Evolutionary conservation across 768 basidiomycete species (phyloP).

Genomic region (Pulveroboletus ravenelii): DNA sequence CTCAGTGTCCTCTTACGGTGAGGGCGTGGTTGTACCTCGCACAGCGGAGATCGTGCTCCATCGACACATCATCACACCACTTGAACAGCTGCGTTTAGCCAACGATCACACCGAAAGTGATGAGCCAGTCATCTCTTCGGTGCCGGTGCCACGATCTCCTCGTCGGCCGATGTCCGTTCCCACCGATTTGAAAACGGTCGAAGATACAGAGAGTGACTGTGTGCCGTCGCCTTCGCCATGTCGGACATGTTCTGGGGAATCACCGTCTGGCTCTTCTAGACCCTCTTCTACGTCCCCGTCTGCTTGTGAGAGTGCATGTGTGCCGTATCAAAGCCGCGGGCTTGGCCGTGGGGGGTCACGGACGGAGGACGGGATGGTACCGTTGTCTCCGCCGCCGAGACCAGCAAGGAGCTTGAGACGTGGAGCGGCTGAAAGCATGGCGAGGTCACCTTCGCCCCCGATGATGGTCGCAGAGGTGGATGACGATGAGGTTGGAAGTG

Average conservation of each 20-base stretch:
- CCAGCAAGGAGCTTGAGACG: slow-evolving; percentile 15
- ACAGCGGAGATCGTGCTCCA: slow-evolving; percentile 31
- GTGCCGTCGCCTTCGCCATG: slow-evolving; percentile 10
- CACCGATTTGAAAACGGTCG: slow-evolving; percentile 1
- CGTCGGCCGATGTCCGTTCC: slow-evolving; percentile 21
- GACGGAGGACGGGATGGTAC: slow-evolving; percentile 19
- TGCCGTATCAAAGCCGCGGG: slow-evolving; percentile 30
- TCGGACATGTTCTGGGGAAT: slow-evolving; percentile 10
- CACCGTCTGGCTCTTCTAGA: slow-evolving; percentile 33
- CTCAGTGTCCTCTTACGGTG: slow-evolving; percentile 54
- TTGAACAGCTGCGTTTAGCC: slow-evolving; percentile 45
- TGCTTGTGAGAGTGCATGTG: slow-evolving; percentile 36
- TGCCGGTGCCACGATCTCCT: slow-evolving; percentile 8
- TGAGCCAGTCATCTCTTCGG: neutral
- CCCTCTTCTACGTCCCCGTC: slow-evolving; percentile 39
- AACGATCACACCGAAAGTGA: slow-evolving; percentile 15
- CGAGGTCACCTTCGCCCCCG: slow-evolving; percentile 6
- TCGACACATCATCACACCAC: slow-evolving; percentile 53
- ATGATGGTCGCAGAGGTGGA: slow-evolving; percentile 3
- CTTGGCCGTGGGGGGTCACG: slow-evolving; percentile 2
- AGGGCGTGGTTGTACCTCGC: slow-evolving; percentile 34
- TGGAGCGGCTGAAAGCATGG: slow-evolving; percentile 3
- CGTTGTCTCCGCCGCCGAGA: slow-evolving; percentile 28
- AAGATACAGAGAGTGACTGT: slow-evolving; percentile 4
- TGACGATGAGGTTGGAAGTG: neutral